Conservation (phyloP, 352 stramenopile species). For the Hyaloperonospora brassicae region DNA sequence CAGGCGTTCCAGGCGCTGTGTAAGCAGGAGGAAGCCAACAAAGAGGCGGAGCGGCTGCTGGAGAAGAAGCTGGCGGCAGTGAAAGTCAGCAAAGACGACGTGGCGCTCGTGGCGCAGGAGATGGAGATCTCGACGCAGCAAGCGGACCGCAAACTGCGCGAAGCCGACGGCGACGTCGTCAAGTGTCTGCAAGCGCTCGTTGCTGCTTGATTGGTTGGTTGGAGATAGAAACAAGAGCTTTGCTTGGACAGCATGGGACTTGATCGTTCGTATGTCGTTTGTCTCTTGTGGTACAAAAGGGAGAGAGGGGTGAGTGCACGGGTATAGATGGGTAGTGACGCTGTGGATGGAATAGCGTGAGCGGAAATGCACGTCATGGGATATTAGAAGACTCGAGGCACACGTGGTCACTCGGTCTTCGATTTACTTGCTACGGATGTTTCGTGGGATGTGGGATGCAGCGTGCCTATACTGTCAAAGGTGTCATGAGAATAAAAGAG, state of each 20-base stretch:
- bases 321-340: no score
- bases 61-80: constrained; percentile 76
- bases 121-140: constrained; percentile 70
- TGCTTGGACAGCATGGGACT: not conserved
- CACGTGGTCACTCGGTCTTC: no score
- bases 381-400: no score
- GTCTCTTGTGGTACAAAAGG: no score
- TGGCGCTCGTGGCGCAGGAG: constrained; percentile 65
- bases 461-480: no score
- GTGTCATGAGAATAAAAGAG: no score
- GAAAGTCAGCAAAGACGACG: constrained; percentile 77
- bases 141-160: constrained; percentile 77
- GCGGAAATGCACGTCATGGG: no score
- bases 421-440: no score
- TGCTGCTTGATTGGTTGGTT: constrained; percentile 17
- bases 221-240: not conserved
- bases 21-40: constrained; percentile 79
- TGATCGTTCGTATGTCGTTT: not conserved
- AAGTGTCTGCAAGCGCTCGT: constrained; percentile 59
- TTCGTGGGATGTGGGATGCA: no score
- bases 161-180: constrained; percentile 65
- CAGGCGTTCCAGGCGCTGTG: constrained; percentile 61
- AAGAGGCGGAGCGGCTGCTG: constrained; percentile 63
- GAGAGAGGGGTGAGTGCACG: no score
- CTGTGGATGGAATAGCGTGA: no score